These are phyloP conservation scores for Clonostachys rhizophaga DNA, from an alignment of 2,329 filamentous ascomycete species.

Conservation along the genomic window DNA sequence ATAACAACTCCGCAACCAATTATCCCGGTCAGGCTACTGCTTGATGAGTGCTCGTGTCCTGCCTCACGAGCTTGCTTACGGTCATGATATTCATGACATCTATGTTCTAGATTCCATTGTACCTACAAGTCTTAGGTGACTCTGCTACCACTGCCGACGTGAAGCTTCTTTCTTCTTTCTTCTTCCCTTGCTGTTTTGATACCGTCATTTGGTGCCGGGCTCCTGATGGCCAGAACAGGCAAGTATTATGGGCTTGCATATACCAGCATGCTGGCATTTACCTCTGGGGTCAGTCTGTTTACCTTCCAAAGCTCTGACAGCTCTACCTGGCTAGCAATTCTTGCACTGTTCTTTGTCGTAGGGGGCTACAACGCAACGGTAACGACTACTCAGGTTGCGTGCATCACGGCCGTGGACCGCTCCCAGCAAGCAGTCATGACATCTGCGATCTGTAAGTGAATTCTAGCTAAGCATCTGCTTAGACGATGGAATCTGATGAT, in stretches of 20 bases:
- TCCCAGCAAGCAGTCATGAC: no score
- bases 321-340: no score
- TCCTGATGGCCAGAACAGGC: conserved; percentile 69
- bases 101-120: conserved; percentile 73
- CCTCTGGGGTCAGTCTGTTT: conserved; percentile 40
- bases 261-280: conserved; percentile 32
- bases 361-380: no score
- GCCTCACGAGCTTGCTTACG: conserved; percentile 66
- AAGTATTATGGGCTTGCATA: conserved; percentile 56
- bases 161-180: conserved; percentile 66
- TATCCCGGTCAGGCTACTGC: conserved; percentile 69
- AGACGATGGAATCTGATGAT: no score
- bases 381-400: no score
- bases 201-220: conserved; percentile 59
- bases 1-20: conserved; percentile 63
- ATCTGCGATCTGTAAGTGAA: no score
- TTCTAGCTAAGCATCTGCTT: no score
- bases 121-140: conserved; percentile 66
- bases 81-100: conserved; percentile 64
- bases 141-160: conserved; percentile 62
- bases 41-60: conserved; percentile 62
- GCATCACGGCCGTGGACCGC: no score
- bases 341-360: no score
- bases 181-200: conserved; percentile 62
- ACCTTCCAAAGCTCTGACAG: background rate